Conservation (phyloP, 805 yeast genomes). For the Sugiyamaella smithiae region DNA sequence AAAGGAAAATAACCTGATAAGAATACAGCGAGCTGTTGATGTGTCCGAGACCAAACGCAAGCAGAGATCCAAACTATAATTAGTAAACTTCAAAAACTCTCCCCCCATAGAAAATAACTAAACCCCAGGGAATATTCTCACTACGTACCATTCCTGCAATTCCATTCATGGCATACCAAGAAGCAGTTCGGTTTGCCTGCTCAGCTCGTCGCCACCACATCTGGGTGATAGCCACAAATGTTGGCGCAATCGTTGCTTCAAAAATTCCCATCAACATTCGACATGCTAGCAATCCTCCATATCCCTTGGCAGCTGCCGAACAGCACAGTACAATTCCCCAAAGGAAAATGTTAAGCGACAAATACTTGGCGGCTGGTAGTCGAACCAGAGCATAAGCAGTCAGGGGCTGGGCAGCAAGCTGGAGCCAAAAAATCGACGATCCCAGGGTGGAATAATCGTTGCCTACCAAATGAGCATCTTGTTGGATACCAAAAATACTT, state of each 20-base stretch:
- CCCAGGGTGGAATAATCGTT: slow-evolving; percentile 44
- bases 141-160: slow-evolving; percentile 37
- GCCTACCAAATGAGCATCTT: slow-evolving; percentile 40
- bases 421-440: slow-evolving; percentile 44
- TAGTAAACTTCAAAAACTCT: too few relatives aligned
- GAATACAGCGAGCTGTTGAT: slow-evolving; percentile 27
- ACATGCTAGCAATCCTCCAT: slow-evolving; percentile 46
- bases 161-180: slow-evolving; percentile 38
- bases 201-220: slow-evolving; percentile 53
- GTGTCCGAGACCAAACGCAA: slow-evolving; percentile 46
- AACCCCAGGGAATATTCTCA: too few relatives aligned
- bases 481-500: slow-evolving; percentile 47
- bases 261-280: slow-evolving; percentile 51
- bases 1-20: slow-evolving; percentile 54
- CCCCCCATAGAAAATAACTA: too few relatives aligned
- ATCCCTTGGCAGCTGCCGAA: slow-evolving; percentile 37
- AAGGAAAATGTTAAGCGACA: slow-evolving; percentile 8
- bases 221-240: slow-evolving; percentile 53
- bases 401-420: slow-evolving; percentile 46
- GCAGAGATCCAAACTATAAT: slow-evolving; percentile 46
- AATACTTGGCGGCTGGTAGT: slow-evolving; percentile 20
- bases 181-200: slow-evolving; percentile 45
- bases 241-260: slow-evolving; percentile 50
- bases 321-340: slow-evolving; percentile 21
- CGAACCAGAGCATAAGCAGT: slow-evolving; percentile 39